Evolutionary conservation across 352 stramenopile species (phyloP), one percentile per base, ranked within the genome.

Genomic region (Phytophthora multivora): DNA sequence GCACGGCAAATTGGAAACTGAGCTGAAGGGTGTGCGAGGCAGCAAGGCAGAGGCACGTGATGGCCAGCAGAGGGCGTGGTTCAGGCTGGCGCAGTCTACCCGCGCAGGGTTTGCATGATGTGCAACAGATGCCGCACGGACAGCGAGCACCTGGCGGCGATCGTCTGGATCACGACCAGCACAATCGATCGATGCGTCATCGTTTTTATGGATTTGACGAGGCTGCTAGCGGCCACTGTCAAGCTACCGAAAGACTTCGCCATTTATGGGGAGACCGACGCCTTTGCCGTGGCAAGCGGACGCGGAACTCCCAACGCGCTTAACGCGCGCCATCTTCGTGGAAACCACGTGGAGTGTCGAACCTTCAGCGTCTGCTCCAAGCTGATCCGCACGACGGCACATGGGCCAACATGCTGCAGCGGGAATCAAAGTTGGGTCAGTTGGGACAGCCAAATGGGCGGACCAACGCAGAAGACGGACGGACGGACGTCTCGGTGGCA

Each of bases 1-100:
- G 41, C 30, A 49, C 38, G n/a, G 55, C 18, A 15, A 47, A 74
- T 52, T 51, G 51, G 35, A 57, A 61, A 74, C 63, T 77, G 60
- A 71, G 40, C 42, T 41, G 19, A 36, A 51, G 31, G 40, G 42
- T 49, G 33, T 10, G 31, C 19, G 43, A 52, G 33, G 38, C 51
- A 52, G 39, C 47, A 45, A 42, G 19, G 28, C 25, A 59, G 33
- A 49, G 43, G 28, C 28, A 4, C 7, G 28, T 13, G 28, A 33
- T 40, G 49, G 60, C 50, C 31, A 53, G 5, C 31, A 54, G 40
- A 33, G 28, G 28, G 28, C 10, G 28, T 3, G 3, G 26, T 31
- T 31, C 26, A 31, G 26, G 6, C 26, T 31, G 26, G 26, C 5
- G 28, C 15, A 19, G 36, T 15, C 21, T 40, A 50, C 33, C 36